Evolutionary conservation across 208 protist species (phyloP).

Genomic region (Phytomonas francai): DNA sequence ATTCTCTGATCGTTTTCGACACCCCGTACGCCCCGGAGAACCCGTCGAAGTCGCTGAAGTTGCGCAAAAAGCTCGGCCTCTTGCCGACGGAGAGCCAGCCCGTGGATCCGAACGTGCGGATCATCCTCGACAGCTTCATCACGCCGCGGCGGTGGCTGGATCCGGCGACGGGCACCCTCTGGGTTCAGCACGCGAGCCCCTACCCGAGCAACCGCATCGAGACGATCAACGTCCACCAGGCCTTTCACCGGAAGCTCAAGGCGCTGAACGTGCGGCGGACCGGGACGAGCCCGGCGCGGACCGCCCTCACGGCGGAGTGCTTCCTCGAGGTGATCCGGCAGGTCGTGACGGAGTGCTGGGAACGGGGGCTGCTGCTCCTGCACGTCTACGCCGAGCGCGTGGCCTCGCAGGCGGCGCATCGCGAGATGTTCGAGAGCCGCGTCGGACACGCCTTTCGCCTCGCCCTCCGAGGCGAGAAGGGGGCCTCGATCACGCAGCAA

Average conservation of each 20-base stretch:
- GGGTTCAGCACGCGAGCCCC: conserved; percentile 83
- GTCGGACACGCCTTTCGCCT: conserved; percentile 82
- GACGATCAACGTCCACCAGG: conserved; percentile 48
- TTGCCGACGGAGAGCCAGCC: conserved; percentile 14
- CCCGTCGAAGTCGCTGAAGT: conserved; percentile 42
- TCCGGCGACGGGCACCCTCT: conserved; percentile 34
- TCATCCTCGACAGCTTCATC: conserved; percentile 81
- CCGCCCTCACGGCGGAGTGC: conserved; percentile 71
- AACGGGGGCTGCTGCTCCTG: conserved; percentile 75
- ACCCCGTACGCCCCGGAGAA: conserved; percentile 63
- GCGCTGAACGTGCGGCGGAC: conserved; percentile 24
- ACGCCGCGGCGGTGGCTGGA: conserved; percentile 69
- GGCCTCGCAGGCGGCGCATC: conserved; percentile 66
- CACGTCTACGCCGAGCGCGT: conserved; percentile 74
- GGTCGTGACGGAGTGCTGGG: conserved; percentile 76
- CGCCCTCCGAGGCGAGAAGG: conserved; percentile 82
- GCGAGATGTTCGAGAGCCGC: conserved; percentile 76
- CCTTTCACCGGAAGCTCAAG: conserved; percentile 21
- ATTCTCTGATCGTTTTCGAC: conserved; percentile 75
- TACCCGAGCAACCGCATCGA: conserved; percentile 65
- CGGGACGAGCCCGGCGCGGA: conserved; percentile 70
- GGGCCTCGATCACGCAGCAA: conserved; percentile 48
- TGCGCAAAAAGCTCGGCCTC: conserved; percentile 37
- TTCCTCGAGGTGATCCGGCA: conserved; percentile 85
- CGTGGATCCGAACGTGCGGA: conserved; percentile 73